Conservation (phyloP, 2,329 filamentous ascomycete species). For the Cordyceps javanica region DNA sequence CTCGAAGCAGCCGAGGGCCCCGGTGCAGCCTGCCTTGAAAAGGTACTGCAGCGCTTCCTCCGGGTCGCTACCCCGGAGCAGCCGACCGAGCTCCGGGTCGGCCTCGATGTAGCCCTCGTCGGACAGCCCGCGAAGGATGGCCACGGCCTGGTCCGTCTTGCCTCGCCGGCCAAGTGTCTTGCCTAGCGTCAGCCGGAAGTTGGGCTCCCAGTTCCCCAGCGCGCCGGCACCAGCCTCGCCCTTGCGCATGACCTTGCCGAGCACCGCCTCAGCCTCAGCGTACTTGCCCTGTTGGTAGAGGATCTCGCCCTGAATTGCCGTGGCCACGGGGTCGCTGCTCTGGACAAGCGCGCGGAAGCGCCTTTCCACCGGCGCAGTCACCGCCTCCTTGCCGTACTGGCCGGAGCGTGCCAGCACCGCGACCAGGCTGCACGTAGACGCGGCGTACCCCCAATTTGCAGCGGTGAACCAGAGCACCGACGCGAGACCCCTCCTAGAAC, state of each 20-base stretch:
- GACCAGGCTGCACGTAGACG: slow-evolving; percentile 26
- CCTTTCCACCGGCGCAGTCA: slow-evolving; percentile 18
- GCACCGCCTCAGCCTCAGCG: slow-evolving; percentile 17
- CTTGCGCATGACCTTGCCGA: background rate
- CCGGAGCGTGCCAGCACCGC: slow-evolving; percentile 18
- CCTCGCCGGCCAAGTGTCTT: slow-evolving; percentile 10
- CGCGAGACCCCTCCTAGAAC: slow-evolving; percentile 16
- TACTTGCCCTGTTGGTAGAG: slow-evolving; percentile 21
- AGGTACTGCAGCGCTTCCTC: slow-evolving; percentile 21
- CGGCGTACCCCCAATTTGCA: slow-evolving; percentile 23
- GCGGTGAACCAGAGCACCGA: slow-evolving; percentile 26
- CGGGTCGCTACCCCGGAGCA: slow-evolving; percentile 19
- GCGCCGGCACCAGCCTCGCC: background rate
- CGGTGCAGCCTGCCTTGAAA: slow-evolving; percentile 22
- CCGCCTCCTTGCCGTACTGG: slow-evolving; percentile 17
- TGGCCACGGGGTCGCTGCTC: slow-evolving; percentile 29
- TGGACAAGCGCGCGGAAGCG: slow-evolving; percentile 27
- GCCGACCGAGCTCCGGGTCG: slow-evolving; percentile 22
- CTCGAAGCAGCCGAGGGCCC: slow-evolving; percentile 21
- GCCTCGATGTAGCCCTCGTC: slow-evolving; percentile 20
- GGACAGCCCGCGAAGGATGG: slow-evolving; percentile 19
- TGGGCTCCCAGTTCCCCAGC: slow-evolving; percentile 9
- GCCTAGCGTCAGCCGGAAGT: background rate
- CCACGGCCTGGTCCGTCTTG: slow-evolving; percentile 19
- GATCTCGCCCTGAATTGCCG: slow-evolving; percentile 27